Evolutionary conservation across 1,284 basidiomycete genomes (phyloP).

Genomic region (Athelia psychrophila): DNA sequence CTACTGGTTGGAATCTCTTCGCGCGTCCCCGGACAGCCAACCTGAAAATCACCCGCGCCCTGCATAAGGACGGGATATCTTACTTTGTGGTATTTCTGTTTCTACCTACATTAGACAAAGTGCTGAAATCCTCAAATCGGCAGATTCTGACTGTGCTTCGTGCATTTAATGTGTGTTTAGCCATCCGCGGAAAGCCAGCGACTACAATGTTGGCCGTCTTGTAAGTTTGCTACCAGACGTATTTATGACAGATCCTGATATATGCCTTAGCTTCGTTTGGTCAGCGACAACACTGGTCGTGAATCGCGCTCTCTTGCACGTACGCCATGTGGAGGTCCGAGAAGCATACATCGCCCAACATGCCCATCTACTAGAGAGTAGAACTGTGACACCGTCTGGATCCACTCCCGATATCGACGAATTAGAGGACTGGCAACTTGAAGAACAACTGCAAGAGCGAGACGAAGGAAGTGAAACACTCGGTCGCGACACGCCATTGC

Average conservation of each 20-base stretch:
- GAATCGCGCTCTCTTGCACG: slow-evolving; percentile 13
- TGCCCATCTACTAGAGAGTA: too few relatives aligned
- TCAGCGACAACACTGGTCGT: slow-evolving; percentile 13
- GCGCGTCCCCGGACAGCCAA: neutral
- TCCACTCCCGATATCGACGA: neutral
- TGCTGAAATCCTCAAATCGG: neutral
- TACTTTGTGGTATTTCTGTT: neutral
- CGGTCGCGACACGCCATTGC: neutral
- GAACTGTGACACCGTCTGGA: neutral
- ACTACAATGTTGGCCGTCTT: neutral
- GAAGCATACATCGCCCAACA: neutral
- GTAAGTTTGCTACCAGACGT: neutral
- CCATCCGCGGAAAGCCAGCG: neutral
- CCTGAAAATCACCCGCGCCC: neutral
- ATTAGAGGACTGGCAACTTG: neutral
- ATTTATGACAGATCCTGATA: neutral
- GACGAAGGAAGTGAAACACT: neutral
- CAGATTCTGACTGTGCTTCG: neutral
- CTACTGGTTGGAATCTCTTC: neutral
- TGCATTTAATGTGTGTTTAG: neutral
- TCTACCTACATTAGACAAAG: neutral
- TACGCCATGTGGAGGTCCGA: slow-evolving; percentile 11
- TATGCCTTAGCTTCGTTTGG: slow-evolving; percentile 2
- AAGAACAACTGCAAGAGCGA: neutral
- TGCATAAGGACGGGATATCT: neutral